Percentiles rank a stretch among this genome's conserved stretches.
Conservation (phyloP, 495 filamentous ascomycete genomes). For the Penicillium roqueforti region DNA sequence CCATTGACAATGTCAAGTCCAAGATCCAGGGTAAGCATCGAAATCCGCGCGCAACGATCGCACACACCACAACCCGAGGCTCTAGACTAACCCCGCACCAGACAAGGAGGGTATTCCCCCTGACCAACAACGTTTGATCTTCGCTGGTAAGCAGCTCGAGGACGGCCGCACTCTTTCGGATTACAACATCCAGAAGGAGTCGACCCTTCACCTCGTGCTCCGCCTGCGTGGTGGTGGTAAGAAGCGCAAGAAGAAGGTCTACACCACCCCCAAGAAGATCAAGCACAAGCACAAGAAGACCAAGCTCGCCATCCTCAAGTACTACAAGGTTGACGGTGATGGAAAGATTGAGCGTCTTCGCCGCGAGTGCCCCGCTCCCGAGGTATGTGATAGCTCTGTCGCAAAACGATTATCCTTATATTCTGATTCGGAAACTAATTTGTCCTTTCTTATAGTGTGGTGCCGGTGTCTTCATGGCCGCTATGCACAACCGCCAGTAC, state of each 20-base stretch:
- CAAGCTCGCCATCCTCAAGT: slow-evolving; percentile 99
- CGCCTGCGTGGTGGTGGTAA: slow-evolving; percentile 94
- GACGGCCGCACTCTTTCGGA: slow-evolving; percentile 98
- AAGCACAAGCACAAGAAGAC: slow-evolving; percentile 99
- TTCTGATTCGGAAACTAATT: slow-evolving; percentile 25
- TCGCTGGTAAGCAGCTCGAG: slow-evolving; percentile 99
- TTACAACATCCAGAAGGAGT: slow-evolving; percentile 99
- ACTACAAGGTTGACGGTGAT: slow-evolving; percentile 99
- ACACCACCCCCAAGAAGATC: slow-evolving; percentile 99
- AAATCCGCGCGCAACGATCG: neutral
- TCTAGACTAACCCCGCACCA: slow-evolving; percentile 26
- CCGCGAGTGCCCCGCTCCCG: slow-evolving; percentile 89
- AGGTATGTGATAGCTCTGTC: slow-evolving; percentile 54
- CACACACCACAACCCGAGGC: neutral
- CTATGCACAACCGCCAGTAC: slow-evolving; percentile 99
- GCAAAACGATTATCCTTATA: neutral
- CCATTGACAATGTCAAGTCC: slow-evolving; percentile 99
- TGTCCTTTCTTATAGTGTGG: slow-evolving; percentile 62
- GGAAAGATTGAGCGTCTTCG: slow-evolving; percentile 99
- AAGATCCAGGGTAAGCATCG: slow-evolving; percentile 64
- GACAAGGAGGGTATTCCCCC: slow-evolving; percentile 99
- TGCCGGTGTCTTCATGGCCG: slow-evolving; percentile 99
- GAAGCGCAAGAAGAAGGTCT: slow-evolving; percentile 99
- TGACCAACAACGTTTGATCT: slow-evolving; percentile 99
- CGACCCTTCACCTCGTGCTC: slow-evolving; percentile 95